Percentiles rank a stretch among this genome's conserved stretches.
These are phyloP conservation scores for Nepenthes gracilis DNA, from an alignment of 148 eudicot genomes.

Conservation along the genomic window DNA sequence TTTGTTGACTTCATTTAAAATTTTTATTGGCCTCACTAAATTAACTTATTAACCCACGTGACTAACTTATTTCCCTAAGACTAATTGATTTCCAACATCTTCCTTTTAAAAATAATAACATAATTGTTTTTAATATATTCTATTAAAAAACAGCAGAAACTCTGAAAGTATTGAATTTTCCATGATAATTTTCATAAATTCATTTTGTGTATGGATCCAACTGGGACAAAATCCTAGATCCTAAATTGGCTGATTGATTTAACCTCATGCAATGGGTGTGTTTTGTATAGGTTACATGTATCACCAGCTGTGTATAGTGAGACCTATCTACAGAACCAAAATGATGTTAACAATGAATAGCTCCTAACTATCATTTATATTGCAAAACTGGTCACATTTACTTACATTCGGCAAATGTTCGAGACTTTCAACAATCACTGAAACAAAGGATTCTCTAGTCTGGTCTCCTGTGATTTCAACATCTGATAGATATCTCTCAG, in stretches of 20 bases:
- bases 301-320: conserved; percentile 5
- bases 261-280: not conserved
- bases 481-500: conserved; percentile 49
- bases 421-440: conserved; percentile 57
- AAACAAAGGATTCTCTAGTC: conserved; percentile 52
- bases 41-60: too few relatives aligned
- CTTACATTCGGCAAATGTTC: conserved; percentile 46
- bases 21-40: too few relatives aligned
- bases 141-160: too few relatives aligned
- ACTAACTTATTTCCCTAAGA: too few relatives aligned
- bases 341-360: conserved; percentile 26
- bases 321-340: conserved; percentile 20
- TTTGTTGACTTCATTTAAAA: too few relatives aligned
- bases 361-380: conserved; percentile 48
- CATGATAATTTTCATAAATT: too few relatives aligned
- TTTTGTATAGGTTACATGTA: not conserved
- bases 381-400: conserved; percentile 56
- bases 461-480: conserved; percentile 50
- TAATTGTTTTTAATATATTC: too few relatives aligned
- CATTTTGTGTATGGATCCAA: too few relatives aligned
- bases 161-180: too few relatives aligned
- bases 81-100: too few relatives aligned
- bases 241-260: not conserved
- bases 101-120: too few relatives aligned
- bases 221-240: too few relatives aligned